Evolutionary conservation across 2,329 filamentous ascomycete genomes (phyloP).

Genomic region (Epichloe typhina): DNA sequence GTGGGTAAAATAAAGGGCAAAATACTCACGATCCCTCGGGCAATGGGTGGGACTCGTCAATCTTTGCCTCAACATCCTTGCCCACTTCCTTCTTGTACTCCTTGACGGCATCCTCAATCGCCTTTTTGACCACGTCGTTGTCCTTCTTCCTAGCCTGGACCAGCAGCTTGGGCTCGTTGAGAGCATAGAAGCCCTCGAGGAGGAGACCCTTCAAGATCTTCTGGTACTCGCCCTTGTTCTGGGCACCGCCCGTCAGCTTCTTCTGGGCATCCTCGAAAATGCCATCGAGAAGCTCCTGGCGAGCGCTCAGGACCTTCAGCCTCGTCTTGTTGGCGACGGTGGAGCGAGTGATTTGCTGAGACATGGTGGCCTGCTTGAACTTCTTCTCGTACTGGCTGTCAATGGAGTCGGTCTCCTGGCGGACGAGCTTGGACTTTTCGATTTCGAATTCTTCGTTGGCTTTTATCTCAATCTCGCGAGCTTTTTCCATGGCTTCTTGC

Average conservation of each 20-base stretch:
- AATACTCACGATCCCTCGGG: slow-evolving; percentile 68
- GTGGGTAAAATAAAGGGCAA: background rate
- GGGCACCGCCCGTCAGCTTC: slow-evolving; percentile 51
- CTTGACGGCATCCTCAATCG: slow-evolving; percentile 59
- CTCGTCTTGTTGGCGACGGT: slow-evolving; percentile 94
- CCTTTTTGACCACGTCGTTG: slow-evolving; percentile 60
- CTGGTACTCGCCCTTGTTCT: slow-evolving; percentile 65
- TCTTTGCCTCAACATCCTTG: slow-evolving; percentile 52
- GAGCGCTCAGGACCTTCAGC: slow-evolving; percentile 71
- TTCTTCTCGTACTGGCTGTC: slow-evolving; percentile 94
- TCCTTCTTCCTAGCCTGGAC: slow-evolving; percentile 72
- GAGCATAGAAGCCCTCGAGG: slow-evolving; percentile 78
- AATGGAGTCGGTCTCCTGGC: slow-evolving; percentile 86
- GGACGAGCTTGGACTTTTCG: slow-evolving; percentile 97
- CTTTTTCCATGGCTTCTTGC: slow-evolving; percentile 95
- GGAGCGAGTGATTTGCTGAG: slow-evolving; percentile 94
- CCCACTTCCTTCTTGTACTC: slow-evolving; percentile 74
- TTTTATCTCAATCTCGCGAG: slow-evolving; percentile 93
- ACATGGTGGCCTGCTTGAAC: slow-evolving; percentile 97
- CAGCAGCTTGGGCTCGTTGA: slow-evolving; percentile 66
- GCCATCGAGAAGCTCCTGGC: slow-evolving; percentile 81
- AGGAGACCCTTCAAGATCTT: slow-evolving; percentile 65
- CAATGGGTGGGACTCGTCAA: slow-evolving; percentile 70
- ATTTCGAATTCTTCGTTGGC: slow-evolving; percentile 98
- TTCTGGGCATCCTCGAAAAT: slow-evolving; percentile 73